phyloP scores from a whole-genome alignment of 306 rosid genomes.

The Lotus japonicus region DNA sequence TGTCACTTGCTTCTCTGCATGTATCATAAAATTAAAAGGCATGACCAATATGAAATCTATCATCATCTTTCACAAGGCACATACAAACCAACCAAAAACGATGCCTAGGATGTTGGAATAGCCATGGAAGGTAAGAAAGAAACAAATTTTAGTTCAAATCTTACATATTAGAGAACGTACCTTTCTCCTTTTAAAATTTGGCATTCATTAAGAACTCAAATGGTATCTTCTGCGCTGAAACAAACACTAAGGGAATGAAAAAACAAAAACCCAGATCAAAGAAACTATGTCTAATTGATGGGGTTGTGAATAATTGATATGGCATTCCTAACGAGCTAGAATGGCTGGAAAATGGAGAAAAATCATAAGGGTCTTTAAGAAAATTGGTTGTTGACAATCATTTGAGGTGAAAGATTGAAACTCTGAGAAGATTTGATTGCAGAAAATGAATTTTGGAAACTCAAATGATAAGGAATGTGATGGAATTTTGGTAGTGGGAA shows the following conservation, averaged over 20 bases:
- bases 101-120: background rate
- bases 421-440: background rate
- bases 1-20: constrained; percentile 27
- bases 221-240: background rate
- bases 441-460: background rate
- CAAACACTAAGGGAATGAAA: constrained; percentile 4
- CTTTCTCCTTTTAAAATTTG: background rate
- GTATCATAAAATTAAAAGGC: background rate
- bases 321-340: background rate
- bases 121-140: constrained; percentile 1
- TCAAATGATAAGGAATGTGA: background rate
- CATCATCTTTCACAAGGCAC: background rate
- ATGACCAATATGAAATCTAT: constrained; percentile 2
- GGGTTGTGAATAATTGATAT: background rate
- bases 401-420: constrained; percentile 11
- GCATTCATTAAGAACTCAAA: background rate
- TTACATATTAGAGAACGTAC: constrained; percentile 19
- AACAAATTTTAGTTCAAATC: background rate
- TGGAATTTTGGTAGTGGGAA: constrained; percentile 5
- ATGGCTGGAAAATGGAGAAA: background rate
- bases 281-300: background rate
- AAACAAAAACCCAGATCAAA: constrained; percentile 14
- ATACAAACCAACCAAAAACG: background rate
- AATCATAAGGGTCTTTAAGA: background rate
- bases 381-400: background rate